phyloP scores from a whole-genome alignment of 108 stramenopile species.

The Conticribra weissflogii region DNA sequence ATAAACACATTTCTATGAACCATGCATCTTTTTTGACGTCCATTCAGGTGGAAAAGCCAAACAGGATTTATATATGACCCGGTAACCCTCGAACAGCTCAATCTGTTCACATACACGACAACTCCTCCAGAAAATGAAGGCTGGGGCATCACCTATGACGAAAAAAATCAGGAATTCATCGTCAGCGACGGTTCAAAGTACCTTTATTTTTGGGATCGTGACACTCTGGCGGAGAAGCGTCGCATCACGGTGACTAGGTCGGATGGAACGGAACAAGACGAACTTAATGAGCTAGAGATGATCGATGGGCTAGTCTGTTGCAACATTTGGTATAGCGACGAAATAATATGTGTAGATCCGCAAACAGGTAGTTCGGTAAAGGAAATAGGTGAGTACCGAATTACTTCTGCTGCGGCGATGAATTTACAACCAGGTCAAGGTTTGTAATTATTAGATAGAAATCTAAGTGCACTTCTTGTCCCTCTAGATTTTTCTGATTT shows the following conservation, averaged over 20 bases:
- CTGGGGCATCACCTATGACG: conserved; percentile 87
- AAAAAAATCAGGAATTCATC: conserved; percentile 64
- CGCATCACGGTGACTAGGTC: conserved; percentile 55
- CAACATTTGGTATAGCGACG: conserved; percentile 85
- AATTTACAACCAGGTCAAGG: conserved; percentile 1
- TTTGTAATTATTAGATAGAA: background rate
- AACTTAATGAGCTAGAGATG: conserved; percentile 85
- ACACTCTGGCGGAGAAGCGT: conserved; percentile 49
- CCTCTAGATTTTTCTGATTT: conserved; percentile 65
- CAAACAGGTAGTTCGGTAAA: conserved; percentile 69
- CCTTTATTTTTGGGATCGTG: conserved; percentile 81
- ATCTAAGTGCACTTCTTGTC: background rate
- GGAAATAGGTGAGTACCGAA: conserved; percentile 70
- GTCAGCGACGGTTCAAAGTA: conserved; percentile 76
- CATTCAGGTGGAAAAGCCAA: conserved; percentile 45
- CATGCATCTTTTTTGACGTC: background rate
- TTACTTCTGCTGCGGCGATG: background rate
- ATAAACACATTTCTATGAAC: too few species aligned
- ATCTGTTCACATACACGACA: conserved; percentile 59
- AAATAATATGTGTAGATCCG: conserved; percentile 81
- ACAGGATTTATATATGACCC: conserved; percentile 79
- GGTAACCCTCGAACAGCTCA: conserved; percentile 52
- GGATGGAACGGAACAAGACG: conserved; percentile 47
- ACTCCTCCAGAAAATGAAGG: conserved; percentile 64
- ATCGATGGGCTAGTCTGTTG: conserved; percentile 78